Evolutionary conservation across 305 asterid genomes (phyloP), one percentile per base, ranked within the genome.

Genomic region (Fraxinus latifolia): DNA sequence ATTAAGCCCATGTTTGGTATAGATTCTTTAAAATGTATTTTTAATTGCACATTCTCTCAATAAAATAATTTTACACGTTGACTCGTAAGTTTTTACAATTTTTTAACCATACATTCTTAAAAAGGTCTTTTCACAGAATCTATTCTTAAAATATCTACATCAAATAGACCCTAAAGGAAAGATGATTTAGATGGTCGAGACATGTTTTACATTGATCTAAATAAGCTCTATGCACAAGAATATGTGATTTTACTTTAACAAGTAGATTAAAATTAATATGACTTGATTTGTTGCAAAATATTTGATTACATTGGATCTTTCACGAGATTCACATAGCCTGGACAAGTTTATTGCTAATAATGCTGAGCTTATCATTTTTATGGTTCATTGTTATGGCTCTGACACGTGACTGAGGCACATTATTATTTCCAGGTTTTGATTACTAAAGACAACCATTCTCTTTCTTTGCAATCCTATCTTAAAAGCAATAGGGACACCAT

Each of bases 401-500:
- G 27, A 9, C 33, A 23, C 71, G 31, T 60, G 70, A 60, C 70
- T 60, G 70, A 60, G 70, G 70, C 31, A 60, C 71, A 8, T 21
- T 1, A 62, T 62, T 25, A 25, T 62, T 67, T 67, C 36, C 36
- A 27, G 36, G 70, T 17, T 80, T 67, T 21, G 31, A 79, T 67
- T 31, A 29, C 60, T 25, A 77, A 60, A 77, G 29, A 23, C 14
- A 67, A 36, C 71, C 47, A 58, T 55, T 55, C 47, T 80, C 73
- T 80, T 76, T 80, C 81, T 37, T 58, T 72, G 34, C 19, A 68
- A 33, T 31, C 47, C 34, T 62, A 78, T 79, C 79, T 77, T 79
- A 33, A 19, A 74, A 60, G 53, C 36, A 81, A 79, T 47, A 75
- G 83, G 83, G 29, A 25, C 44, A 4, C 76, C 23, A 15, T 32